phyloP scores from a whole-genome alignment of 768 basidiomycete species.

The Collybiopsis confluens region DNA sequence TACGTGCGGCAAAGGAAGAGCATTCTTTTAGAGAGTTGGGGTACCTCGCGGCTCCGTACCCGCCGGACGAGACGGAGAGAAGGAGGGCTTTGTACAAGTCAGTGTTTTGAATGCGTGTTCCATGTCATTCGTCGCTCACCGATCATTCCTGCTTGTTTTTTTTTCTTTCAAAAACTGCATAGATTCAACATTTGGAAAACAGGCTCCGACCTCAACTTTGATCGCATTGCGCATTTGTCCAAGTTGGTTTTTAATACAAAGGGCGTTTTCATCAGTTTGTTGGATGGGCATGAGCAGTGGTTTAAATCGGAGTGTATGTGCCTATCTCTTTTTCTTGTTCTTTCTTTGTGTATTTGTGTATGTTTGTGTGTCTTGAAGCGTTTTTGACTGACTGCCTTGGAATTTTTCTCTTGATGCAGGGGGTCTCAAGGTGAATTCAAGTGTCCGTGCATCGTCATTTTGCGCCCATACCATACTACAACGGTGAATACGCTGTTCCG shows the following conservation, averaged over 20 bases:
- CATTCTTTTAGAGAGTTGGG: conserved; percentile 60
- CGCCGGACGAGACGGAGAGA: conserved; percentile 80
- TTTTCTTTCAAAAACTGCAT: conserved; percentile 9
- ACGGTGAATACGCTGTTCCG: conserved; percentile 39
- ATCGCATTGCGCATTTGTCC: conserved; percentile 88
- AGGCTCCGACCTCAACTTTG: conserved; percentile 83
- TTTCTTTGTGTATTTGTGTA: no score
- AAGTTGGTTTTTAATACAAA: conserved; percentile 92
- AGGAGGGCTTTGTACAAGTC: conserved; percentile 83
- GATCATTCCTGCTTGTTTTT: conserved; percentile 6
- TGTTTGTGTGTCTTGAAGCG: neutral
- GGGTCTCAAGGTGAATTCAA: conserved; percentile 37
- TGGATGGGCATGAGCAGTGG: conserved; percentile 87
- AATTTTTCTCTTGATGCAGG: conserved; percentile 24
- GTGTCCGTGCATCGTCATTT: conserved; percentile 62
- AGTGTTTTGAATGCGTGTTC: conserved; percentile 15
- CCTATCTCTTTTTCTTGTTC: no score
- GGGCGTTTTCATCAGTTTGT: conserved; percentile 74
- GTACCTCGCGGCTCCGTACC: conserved; percentile 77
- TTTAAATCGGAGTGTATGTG: conserved; percentile 82
- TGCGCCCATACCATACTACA: conserved; percentile 83
- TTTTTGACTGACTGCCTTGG: conserved; percentile 2
- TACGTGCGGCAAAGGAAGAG: conserved; percentile 61
- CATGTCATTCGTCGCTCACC: neutral
- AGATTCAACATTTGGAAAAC: conserved; percentile 92